Evolutionary conservation across 164 flowering plant species (phyloP).

Genomic region (Piper longum): DNA sequence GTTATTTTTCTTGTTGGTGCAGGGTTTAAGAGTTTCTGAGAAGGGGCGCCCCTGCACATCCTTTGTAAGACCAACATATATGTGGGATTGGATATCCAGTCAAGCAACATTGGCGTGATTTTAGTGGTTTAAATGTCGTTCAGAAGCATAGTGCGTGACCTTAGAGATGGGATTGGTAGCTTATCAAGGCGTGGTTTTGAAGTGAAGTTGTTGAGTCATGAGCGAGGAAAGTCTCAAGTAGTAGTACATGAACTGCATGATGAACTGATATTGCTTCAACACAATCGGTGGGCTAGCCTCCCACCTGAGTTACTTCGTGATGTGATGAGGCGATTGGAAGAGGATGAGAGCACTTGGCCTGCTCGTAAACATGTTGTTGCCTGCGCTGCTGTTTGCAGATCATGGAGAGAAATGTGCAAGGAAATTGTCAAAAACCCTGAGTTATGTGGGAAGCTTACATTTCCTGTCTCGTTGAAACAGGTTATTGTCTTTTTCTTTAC

Average conservation of each 20-base stretch:
- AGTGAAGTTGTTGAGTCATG: constrained; percentile 54
- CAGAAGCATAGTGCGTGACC: constrained; percentile 81
- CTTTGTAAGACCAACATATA: neutral
- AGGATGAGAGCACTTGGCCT: constrained; percentile 83
- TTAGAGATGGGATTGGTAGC: constrained; percentile 86
- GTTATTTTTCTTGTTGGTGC: neutral
- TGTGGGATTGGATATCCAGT: neutral
- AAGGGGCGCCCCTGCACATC: neutral
- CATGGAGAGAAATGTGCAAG: constrained; percentile 90
- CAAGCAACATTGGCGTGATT: neutral
- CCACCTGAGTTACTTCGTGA: constrained; percentile 87
- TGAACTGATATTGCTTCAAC: constrained; percentile 39
- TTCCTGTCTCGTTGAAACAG: constrained; percentile 87
- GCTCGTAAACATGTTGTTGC: constrained; percentile 80
- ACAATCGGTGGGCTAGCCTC: constrained; percentile 73
- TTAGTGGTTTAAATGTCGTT: constrained; percentile 50
- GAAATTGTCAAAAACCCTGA: constrained; percentile 73
- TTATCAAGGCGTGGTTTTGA: constrained; percentile 80
- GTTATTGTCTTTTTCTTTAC: constrained; percentile 15
- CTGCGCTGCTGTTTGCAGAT: constrained; percentile 77
- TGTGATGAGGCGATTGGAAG: constrained; percentile 79
- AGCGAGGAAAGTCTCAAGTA: constrained; percentile 62
- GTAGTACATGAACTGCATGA: constrained; percentile 52
- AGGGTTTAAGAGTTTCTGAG: neutral
- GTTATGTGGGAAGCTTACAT: constrained; percentile 74